These are phyloP conservation scores for Pseudoscleropodium purum DNA, from an alignment of 225 moss, liverwort and hornwort genomes.

Conservation along the genomic window DNA sequence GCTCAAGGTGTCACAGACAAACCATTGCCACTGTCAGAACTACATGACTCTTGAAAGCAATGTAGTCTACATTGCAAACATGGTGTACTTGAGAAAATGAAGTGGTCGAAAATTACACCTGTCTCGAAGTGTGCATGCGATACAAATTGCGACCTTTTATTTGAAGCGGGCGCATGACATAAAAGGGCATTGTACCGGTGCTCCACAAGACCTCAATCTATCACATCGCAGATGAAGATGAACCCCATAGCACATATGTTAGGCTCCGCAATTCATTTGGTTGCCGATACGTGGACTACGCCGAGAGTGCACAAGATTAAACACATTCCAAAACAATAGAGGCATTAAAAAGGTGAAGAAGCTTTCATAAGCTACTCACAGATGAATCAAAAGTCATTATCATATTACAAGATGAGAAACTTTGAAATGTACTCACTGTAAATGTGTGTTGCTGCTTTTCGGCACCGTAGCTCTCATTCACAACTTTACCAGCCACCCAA, in stretches of 20 bases:
- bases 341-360: neutral
- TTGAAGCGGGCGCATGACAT: slow-evolving; percentile 52
- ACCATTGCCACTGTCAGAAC: neutral
- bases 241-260: neutral
- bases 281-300: neutral
- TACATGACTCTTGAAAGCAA: neutral
- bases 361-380: neutral
- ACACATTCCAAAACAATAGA: neutral
- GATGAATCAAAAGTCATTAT: neutral
- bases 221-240: neutral
- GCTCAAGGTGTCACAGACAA: neutral
- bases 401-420: neutral
- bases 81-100: neutral
- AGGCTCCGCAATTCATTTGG: neutral
- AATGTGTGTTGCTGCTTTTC: slow-evolving; percentile 79
- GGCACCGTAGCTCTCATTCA: slow-evolving; percentile 79
- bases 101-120: slow-evolving; percentile 27
- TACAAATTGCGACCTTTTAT: slow-evolving; percentile 89
- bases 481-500: slow-evolving; percentile 68
- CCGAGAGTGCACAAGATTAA: neutral
- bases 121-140: slow-evolving; percentile 40
- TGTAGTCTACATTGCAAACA: neutral
- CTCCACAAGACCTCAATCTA: slow-evolving; percentile 90
- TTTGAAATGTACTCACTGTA: slow-evolving; percentile 38
- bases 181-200: slow-evolving; percentile 34